Percentiles rank a stretch among this genome's conserved stretches.
Evolutionary conservation across 257 asterid species (phyloP).

Genomic region (Asclepias syriaca): DNA sequence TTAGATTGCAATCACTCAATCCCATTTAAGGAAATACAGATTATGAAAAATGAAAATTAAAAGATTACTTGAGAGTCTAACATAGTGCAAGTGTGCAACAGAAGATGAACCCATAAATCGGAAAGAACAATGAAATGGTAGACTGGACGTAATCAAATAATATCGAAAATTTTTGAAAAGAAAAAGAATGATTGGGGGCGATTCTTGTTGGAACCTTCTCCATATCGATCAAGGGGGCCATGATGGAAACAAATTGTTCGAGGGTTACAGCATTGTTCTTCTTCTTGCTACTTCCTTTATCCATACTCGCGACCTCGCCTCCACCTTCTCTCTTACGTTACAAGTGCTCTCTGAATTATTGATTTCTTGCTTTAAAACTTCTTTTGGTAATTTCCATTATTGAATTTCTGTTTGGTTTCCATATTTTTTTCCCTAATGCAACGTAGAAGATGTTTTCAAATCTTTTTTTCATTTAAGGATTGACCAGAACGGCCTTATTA

Average conservation of each 20-base stretch:
- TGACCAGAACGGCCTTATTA: not conserved
- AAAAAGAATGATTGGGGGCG: not conserved
- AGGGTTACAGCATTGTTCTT: conserved; percentile 43
- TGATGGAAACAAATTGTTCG: conserved; percentile 81
- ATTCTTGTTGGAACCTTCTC: conserved; percentile 49
- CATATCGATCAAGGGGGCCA: conserved; percentile 88
- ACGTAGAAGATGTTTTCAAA: too few species aligned
- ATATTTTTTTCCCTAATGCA: too few species aligned
- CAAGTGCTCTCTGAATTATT: too few species aligned
- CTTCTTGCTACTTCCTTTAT: conserved; percentile 39
- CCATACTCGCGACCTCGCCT: conserved; percentile 37
- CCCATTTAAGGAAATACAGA: not conserved
- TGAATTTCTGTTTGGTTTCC: too few species aligned
- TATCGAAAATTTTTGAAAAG: not conserved
- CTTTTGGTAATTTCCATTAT: too few species aligned
- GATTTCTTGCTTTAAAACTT: too few species aligned
- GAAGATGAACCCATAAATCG: too few species aligned
- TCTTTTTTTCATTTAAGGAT: too few species aligned
- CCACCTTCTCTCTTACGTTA: not conserved
- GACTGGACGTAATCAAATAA: not conserved
- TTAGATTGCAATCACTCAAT: too few species aligned
- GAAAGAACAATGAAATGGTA: not conserved
- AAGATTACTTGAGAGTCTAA: not conserved
- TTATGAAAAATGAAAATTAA: not conserved
- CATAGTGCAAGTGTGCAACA: not conserved